Percentiles rank a stretch among this genome's conserved stretches.
Evolutionary conservation across 2,329 filamentous ascomycete species (phyloP).

Genomic region (Trichoderma sp.): DNA sequence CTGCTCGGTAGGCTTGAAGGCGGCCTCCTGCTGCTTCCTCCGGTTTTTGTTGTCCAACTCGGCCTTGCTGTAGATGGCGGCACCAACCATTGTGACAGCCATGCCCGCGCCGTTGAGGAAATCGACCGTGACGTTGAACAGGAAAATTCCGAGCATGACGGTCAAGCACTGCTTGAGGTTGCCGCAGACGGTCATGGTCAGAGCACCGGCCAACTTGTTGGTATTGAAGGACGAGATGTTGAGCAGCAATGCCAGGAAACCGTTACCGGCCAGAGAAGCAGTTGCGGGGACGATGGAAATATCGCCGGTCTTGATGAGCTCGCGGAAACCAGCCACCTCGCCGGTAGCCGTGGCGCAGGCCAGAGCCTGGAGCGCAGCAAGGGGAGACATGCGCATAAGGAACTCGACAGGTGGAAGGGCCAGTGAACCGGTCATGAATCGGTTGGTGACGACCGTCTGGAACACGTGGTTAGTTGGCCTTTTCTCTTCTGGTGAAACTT

Average conservation of each 20-base stretch:
- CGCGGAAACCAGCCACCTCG: conserved; percentile 45
- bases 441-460: conserved; percentile 59
- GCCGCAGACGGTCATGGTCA: conserved; percentile 59
- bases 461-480: conserved; percentile 13
- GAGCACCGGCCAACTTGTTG: conserved; percentile 54
- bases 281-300: conserved; percentile 37
- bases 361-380: conserved; percentile 55
- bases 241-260: conserved; percentile 52
- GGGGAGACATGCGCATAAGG: conserved; percentile 59
- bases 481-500: not conserved
- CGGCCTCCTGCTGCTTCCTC: conserved; percentile 31
- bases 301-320: conserved; percentile 35
- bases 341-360: conserved; percentile 50
- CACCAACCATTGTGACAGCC: conserved; percentile 52
- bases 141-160: conserved; percentile 50
- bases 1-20: conserved; percentile 38
- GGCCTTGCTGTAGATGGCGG: conserved; percentile 56
- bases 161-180: conserved; percentile 58
- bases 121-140: conserved; percentile 51
- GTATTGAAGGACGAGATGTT: conserved; percentile 57
- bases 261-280: conserved; percentile 48
- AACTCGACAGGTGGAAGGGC: conserved; percentile 57
- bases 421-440: conserved; percentile 60
- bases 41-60: conserved; percentile 52
- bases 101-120: conserved; percentile 55